These are phyloP conservation scores for Elaeagnus macrophylla DNA, from an alignment of 306 rosid species.

Conservation along the genomic window DNA sequence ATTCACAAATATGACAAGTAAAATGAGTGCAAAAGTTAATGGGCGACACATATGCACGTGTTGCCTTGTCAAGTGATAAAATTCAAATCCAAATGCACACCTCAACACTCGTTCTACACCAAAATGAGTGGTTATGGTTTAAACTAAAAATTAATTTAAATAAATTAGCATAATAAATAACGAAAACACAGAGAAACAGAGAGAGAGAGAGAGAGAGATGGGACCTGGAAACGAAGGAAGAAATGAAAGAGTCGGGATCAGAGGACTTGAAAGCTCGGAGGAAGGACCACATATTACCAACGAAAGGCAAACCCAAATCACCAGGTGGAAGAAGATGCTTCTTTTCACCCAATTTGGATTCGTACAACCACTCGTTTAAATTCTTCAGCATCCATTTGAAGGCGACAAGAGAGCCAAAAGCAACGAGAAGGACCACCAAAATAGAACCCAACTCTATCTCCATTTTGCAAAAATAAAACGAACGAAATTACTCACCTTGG, in stretches of 20 bases:
- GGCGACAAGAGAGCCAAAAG: slow-evolving; percentile 13
- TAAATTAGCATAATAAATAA: background rate
- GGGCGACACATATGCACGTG: no score
- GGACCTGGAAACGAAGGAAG: slow-evolving; percentile 57
- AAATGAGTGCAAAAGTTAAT: no score
- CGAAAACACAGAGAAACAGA: background rate
- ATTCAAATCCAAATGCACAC: no score
- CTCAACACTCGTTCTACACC: no score
- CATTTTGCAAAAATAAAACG: background rate
- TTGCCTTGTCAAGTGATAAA: no score
- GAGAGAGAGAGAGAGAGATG: slow-evolving; percentile 5
- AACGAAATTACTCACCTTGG: background rate
- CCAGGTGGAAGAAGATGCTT: slow-evolving; percentile 74
- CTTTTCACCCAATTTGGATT: slow-evolving; percentile 41
- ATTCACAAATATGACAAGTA: no score
- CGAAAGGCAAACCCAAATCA: slow-evolving; percentile 80
- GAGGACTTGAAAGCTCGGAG: slow-evolving; percentile 75
- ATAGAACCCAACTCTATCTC: slow-evolving; percentile 14
- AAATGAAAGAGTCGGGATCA: slow-evolving; percentile 71
- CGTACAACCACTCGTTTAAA: slow-evolving; percentile 56
- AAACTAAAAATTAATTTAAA: no score
- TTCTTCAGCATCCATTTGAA: slow-evolving; percentile 33
- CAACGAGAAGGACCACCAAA: slow-evolving; percentile 7
- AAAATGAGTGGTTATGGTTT: no score
- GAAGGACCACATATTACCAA: slow-evolving; percentile 96